phyloP scores from a whole-genome alignment of 2,329 filamentous ascomycete species.

The Pseudogymnoascus verrucosus region DNA sequence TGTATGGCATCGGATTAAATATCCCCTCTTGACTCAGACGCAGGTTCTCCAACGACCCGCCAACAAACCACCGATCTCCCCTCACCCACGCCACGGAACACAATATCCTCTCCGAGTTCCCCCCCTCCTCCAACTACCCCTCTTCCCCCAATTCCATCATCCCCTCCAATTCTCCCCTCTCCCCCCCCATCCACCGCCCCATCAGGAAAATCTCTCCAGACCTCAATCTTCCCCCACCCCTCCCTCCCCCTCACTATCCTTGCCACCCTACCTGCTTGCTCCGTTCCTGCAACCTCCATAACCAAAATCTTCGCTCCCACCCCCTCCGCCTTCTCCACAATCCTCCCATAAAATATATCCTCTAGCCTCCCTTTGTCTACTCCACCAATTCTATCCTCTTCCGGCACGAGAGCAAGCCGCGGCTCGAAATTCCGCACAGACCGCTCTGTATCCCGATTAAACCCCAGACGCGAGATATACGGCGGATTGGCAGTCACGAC shows the following conservation, averaged over 20 bases:
- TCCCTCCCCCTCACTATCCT: constrained; percentile 31
- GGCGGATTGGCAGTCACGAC: constrained; percentile 84
- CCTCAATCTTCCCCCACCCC: constrained; percentile 40
- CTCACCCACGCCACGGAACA: not conserved
- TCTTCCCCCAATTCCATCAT: not conserved
- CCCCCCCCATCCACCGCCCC: constrained; percentile 12
- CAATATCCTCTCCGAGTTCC: not conserved
- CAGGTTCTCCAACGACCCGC: not conserved
- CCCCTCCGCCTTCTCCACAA: constrained; percentile 47
- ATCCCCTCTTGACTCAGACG: not conserved
- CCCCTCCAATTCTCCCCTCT: not conserved
- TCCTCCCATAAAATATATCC: constrained; percentile 58
- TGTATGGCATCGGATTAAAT: not conserved
- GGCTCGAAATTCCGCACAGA: constrained; percentile 82
- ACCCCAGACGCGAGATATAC: constrained; percentile 65
- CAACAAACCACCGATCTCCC: not conserved
- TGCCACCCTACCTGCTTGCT: constrained; percentile 59
- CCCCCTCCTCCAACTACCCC: not conserved
- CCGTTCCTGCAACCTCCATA: constrained; percentile 64
- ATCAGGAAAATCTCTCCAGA: constrained; percentile 66
- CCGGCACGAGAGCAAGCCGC: constrained; percentile 65
- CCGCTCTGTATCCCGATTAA: constrained; percentile 53
- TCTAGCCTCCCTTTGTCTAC: constrained; percentile 24
- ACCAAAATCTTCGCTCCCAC: constrained; percentile 49
- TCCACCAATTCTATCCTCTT: constrained; percentile 19